Evolutionary conservation across 106 monocot genomes (phyloP).

Genomic region (Triglochin maritima): DNA sequence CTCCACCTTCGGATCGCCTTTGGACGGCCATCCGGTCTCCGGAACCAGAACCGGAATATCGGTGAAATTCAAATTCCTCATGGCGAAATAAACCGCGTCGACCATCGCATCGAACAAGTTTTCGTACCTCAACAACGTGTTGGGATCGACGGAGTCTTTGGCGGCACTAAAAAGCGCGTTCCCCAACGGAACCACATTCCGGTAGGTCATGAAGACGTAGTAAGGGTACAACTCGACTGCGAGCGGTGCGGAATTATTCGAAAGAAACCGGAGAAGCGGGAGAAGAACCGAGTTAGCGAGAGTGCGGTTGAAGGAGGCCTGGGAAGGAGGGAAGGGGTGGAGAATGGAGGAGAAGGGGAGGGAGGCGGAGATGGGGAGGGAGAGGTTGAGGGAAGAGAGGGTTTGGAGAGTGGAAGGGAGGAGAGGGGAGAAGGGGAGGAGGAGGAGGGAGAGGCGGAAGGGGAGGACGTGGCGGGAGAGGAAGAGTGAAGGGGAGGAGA

Average conservation of each 20-base stretch:
- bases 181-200: constrained; percentile 60
- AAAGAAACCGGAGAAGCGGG: constrained; percentile 55
- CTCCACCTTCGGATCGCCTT: constrained; percentile 36
- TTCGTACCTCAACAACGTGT: constrained; percentile 90
- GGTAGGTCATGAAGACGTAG: constrained; percentile 47
- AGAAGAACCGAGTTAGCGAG: constrained; percentile 31
- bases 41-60: constrained; percentile 47
- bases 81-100: constrained; percentile 71
- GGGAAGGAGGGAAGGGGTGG: constrained; percentile 85
- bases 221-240: constrained; percentile 91
- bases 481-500: constrained; percentile 54
- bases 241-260: constrained; percentile 40
- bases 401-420: constrained; percentile 22
- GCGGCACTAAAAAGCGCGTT: constrained; percentile 74
- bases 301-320: constrained; percentile 79
- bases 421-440: constrained; percentile 49
- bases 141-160: constrained; percentile 83
- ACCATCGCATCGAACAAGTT: constrained; percentile 89
- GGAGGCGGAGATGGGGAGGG: constrained; percentile 44
- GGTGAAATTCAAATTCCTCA: constrained; percentile 56
- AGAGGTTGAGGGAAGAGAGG: constrained; percentile 24
- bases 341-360: constrained; percentile 48
- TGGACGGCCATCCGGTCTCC: constrained; percentile 92
- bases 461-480: constrained; percentile 42
- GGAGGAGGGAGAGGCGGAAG: constrained; percentile 43